Evolutionary conservation across 2,329 filamentous ascomycete species (phyloP), one percentile per base, ranked within the genome.

Genomic region (Domatiomyces catenatus): DNA sequence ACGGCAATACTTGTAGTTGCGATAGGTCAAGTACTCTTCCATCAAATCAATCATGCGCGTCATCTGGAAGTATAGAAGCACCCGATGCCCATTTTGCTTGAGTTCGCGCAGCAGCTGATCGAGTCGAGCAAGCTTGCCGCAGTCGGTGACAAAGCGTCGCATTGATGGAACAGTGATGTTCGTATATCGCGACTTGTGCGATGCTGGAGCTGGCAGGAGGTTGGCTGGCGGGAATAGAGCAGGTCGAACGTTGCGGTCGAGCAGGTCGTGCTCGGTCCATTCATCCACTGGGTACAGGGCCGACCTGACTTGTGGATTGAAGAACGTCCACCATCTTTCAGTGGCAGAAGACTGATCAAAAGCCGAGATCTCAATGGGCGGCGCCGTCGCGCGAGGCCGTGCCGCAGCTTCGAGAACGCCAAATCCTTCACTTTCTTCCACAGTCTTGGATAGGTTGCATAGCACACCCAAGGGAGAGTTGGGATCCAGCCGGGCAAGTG

Each of bases 1-100:
- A 53, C 92, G 86, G 62, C 90, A 93, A 70, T 95, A 98, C 68
- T 94, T 95, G 81, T 94, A 96, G 70, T 96, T 95, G 65, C 92
- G 86, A 71, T 96, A 96, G 0, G 92, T 96, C 52, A 98, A 75
- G 61, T 96, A 98, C 69, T 98, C 92, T 67, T 98, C 92, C 86
- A 96, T 96, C 54, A 98, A 74, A 66, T 98, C 90, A 63, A 98
- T 96, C 92, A 98, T 98, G 63, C 86, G 85, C 3, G 92, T 98
- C 92, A 98, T 98, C 74, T 98, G 92, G 85, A 98, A 98, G 75
- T 98, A 98, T 18, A 98, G 74, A 49, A 98, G 74, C 19, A 98
- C 92, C 62, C 92, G 88, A 61, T 98, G 92, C 36, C 85, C 85
- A 56, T 84, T 86, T 55, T 87, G 84, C 75, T 96, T 98, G 62